Evolutionary conservation across 139 green algal species (phyloP).

Genomic region (Volvox reticuliferus): DNA sequence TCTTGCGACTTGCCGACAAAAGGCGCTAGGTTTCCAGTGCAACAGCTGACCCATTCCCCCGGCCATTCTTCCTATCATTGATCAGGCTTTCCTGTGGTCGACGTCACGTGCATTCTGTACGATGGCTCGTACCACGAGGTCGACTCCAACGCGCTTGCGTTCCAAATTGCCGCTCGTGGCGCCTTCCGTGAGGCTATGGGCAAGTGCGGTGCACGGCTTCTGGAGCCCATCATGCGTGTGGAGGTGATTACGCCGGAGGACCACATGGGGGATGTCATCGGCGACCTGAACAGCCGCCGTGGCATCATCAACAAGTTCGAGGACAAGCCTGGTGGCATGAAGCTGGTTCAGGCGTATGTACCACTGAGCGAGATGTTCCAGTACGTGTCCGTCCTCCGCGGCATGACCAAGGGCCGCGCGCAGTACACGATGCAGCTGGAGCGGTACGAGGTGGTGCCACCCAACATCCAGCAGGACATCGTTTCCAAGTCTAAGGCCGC

Average conservation of each 20-base stretch:
- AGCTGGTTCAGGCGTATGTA: slow-evolving; percentile 91
- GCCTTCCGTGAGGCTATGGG: slow-evolving; percentile 93
- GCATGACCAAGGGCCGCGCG: slow-evolving; percentile 97
- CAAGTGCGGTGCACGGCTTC: slow-evolving; percentile 90
- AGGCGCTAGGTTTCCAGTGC: too few relatives aligned
- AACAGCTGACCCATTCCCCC: too few relatives aligned
- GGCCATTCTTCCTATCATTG: too few relatives aligned
- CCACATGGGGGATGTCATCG: slow-evolving; percentile 98
- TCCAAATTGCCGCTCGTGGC: slow-evolving; percentile 95
- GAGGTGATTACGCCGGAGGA: slow-evolving; percentile 97
- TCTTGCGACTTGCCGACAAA: too few relatives aligned
- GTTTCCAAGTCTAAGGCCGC: slow-evolving; percentile 57
- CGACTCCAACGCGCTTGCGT: slow-evolving; percentile 97
- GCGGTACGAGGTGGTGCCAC: slow-evolving; percentile 93
- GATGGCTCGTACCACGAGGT: slow-evolving; percentile 99
- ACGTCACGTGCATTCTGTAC: slow-evolving; percentile 88
- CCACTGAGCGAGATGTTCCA: slow-evolving; percentile 98
- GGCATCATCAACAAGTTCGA: slow-evolving; percentile 93
- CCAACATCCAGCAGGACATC: slow-evolving; percentile 95
- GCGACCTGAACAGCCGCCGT: slow-evolving; percentile 97
- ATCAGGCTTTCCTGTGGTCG: slow-evolving; percentile 96
- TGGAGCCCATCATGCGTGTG: slow-evolving; percentile 98
- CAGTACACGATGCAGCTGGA: slow-evolving; percentile 96
- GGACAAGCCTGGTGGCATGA: slow-evolving; percentile 96
- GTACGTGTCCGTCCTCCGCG: slow-evolving; percentile 95